Conservation (phyloP, 2,329 filamentous ascomycete genomes). For the Sporothrix mexicana region DNA sequence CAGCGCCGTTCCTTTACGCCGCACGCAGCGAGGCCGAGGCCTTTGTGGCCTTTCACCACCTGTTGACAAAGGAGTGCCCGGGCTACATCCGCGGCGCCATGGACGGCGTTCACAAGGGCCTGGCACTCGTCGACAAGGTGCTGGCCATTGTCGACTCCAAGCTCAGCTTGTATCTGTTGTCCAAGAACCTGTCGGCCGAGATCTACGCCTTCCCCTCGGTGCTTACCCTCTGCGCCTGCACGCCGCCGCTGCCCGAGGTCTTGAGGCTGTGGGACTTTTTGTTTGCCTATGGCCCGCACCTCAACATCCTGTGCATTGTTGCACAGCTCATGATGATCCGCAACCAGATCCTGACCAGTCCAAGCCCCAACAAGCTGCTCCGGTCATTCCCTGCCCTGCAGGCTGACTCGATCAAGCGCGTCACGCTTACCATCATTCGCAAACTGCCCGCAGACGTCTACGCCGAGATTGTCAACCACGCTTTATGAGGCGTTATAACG, state of each 20-base stretch:
- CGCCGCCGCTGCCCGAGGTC: constrained; percentile 91
- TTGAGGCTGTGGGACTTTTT: constrained; percentile 95
- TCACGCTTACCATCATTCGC: constrained; percentile 83
- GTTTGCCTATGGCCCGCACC: constrained; percentile 91
- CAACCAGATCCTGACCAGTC: constrained; percentile 79
- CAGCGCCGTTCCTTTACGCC: constrained; percentile 93
- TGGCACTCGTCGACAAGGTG: constrained; percentile 90
- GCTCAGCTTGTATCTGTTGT: constrained; percentile 80
- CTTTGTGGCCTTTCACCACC: constrained; percentile 85
- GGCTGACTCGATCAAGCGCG: constrained; percentile 80
- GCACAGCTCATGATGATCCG: constrained; percentile 90
- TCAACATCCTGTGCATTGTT: constrained; percentile 96
- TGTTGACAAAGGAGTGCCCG: constrained; percentile 86
- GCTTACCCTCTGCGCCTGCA: constrained; percentile 92
- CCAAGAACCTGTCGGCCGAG: constrained; percentile 87
- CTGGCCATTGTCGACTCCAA: constrained; percentile 90
- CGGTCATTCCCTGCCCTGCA: constrained; percentile 84
- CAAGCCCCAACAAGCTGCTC: constrained; percentile 91
- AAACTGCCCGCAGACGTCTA: constrained; percentile 93
- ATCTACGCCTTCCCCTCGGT: constrained; percentile 97
- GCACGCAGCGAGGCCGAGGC: constrained; percentile 94
- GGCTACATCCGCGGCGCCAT: constrained; percentile 95
- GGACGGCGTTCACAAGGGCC: constrained; percentile 93
- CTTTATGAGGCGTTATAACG: constrained; percentile 60
- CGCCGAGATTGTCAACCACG: constrained; percentile 85